Percentiles rank a stretch among this genome's conserved stretches.
These are phyloP conservation scores for Oenanthe sinensis DNA, from an alignment of 129 eudicot genomes.

Conservation along the genomic window DNA sequence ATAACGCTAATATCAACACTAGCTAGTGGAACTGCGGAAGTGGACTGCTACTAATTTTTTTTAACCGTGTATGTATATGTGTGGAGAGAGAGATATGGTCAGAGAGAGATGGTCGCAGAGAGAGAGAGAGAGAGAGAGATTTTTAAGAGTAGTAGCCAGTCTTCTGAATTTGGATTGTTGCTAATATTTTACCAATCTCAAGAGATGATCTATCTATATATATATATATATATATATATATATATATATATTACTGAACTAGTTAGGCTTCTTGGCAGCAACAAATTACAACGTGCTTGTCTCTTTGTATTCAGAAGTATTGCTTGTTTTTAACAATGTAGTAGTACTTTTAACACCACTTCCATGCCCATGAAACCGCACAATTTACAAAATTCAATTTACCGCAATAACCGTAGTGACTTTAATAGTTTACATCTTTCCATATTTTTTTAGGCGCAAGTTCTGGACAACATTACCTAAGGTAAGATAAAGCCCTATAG, in stretches of 20 bases:
- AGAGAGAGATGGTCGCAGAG: not conserved
- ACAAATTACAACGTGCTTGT: conserved; percentile 4
- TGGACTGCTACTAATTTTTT: not conserved
- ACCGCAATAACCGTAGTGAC: not conserved
- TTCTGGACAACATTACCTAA: too few relatives aligned
- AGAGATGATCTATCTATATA: too few relatives aligned
- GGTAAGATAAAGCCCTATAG: too few relatives aligned
- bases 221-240: too few relatives aligned
- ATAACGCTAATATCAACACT: not conserved
- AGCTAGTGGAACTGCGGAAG: conserved; percentile 3
- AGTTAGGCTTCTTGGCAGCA: not conserved
- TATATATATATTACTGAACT: not conserved
- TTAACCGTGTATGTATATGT: not conserved
- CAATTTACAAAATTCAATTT: not conserved
- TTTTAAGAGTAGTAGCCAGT: not conserved
- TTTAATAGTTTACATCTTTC: too few relatives aligned
- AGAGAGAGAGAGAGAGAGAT: not conserved
- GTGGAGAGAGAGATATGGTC: not conserved
- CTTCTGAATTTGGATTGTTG: not conserved
- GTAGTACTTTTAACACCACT: not conserved
- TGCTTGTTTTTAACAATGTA: not conserved
- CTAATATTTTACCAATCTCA: not conserved
- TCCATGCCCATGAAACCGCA: not conserved
- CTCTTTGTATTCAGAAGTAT: not conserved
- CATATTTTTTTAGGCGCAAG: too few relatives aligned